A percentile compares a stretch with the other conserved stretches of the same genome.
Evolutionary conservation across 305 asterid species (phyloP).

Genomic region (Fraxinus albicans): DNA sequence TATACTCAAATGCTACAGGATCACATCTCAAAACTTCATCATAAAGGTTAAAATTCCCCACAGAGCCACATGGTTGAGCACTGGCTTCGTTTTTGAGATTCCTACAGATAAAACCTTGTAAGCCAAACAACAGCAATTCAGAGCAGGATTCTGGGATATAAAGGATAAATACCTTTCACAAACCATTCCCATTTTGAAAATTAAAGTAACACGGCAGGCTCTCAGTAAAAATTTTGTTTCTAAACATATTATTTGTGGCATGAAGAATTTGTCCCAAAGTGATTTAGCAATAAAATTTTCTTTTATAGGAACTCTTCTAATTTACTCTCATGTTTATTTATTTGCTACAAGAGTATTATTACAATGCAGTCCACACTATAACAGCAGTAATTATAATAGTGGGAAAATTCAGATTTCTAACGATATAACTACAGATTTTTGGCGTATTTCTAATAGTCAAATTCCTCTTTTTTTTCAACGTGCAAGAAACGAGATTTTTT

Average conservation of each 20-base stretch:
- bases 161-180: constrained; percentile 18
- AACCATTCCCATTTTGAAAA: constrained; percentile 11
- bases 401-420: neutral
- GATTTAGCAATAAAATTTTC: neutral
- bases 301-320: neutral
- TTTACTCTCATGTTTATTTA: neutral
- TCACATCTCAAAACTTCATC: constrained; percentile 70
- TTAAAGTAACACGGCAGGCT: neutral
- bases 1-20: constrained; percentile 61
- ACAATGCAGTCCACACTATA: neutral
- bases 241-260: neutral
- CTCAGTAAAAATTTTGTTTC: neutral
- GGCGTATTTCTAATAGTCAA: neutral
- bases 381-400: neutral
- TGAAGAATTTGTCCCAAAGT: constrained; percentile 12
- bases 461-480: neutral
- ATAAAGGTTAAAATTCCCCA: constrained; percentile 53
- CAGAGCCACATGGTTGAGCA: constrained; percentile 38
- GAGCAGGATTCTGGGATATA: constrained; percentile 18
- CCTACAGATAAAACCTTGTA: constrained; percentile 46
- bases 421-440: neutral
- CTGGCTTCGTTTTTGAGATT: constrained; percentile 71
- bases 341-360: neutral
- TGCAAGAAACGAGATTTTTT: neutral
- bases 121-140: constrained; percentile 24